Evolutionary conservation across 345 rosid genomes (phyloP).

Genomic region (Cardamine chenopodiifolia): DNA sequence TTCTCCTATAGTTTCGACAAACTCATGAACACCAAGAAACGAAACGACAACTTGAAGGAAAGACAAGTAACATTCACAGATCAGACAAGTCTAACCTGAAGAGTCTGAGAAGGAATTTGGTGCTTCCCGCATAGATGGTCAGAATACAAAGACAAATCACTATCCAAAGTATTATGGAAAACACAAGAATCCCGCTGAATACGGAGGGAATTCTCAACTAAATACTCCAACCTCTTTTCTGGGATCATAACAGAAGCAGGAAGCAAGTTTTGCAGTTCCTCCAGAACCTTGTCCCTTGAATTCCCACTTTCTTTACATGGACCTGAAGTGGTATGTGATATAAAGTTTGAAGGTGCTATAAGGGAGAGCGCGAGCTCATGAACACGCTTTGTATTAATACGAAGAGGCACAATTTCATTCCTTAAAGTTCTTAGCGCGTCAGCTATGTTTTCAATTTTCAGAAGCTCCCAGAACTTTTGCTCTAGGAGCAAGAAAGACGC

Average conservation of each 20-base stretch:
- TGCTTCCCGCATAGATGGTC: conserved; percentile 71
- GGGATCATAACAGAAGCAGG: conserved; percentile 69
- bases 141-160: conserved; percentile 60
- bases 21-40: conserved; percentile 20
- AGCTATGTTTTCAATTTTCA: conserved; percentile 46
- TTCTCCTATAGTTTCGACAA: conserved; percentile 13
- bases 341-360: conserved; percentile 44
- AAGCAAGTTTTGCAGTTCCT: conserved; percentile 60
- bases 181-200: conserved; percentile 64
- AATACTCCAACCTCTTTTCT: conserved; percentile 67
- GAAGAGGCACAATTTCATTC: conserved; percentile 67
- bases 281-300: conserved; percentile 55
- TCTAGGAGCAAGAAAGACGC: conserved; percentile 66
- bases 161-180: conserved; percentile 63
- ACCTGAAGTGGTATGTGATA: conserved; percentile 35
- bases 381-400: conserved; percentile 48
- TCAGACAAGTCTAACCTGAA: conserved; percentile 56
- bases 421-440: conserved; percentile 63
- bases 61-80: conserved; percentile 21
- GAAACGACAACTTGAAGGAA: conserved; percentile 13
- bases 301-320: conserved; percentile 42
- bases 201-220: conserved; percentile 68
- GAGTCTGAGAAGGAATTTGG: conserved; percentile 67
- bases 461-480: conserved; percentile 65
- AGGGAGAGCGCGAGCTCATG: conserved; percentile 63